A percentile compares a stretch with the other conserved stretches of the same genome.
Evolutionary conservation across 257 asterid species (phyloP).

Genomic region (Scutellaria minor): DNA sequence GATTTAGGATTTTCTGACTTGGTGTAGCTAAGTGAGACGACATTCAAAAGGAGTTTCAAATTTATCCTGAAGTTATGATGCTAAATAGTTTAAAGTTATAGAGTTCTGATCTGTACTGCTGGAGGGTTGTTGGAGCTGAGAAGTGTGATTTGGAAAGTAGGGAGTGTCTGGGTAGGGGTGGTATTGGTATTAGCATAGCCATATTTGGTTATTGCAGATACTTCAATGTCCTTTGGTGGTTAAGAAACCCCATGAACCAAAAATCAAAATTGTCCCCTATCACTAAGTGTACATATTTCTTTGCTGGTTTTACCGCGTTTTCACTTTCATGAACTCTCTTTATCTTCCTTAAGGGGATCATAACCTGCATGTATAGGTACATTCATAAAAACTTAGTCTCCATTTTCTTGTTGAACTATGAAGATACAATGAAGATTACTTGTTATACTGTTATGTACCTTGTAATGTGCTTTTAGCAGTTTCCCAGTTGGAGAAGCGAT

Average conservation of each 20-base stretch:
- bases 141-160: no score
- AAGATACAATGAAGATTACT: no score
- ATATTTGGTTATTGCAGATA: constrained; percentile 37
- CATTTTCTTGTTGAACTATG: no score
- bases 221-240: constrained; percentile 43
- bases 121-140: no score
- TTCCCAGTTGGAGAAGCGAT: no score
- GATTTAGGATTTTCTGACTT: background rate
- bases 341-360: no score
- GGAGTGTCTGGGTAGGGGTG: background rate
- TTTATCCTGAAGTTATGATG: background rate
- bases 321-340: no score
- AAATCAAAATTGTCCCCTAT: constrained; percentile 53
- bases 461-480: no score
- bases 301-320: constrained; percentile 42
- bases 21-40: background rate
- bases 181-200: background rate
- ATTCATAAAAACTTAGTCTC: no score
- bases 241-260: constrained; percentile 60
- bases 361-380: no score
- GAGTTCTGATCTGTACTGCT: no score
- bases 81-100: background rate
- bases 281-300: constrained; percentile 50
- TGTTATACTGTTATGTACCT: no score
- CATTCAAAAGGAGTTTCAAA: background rate